Evolutionary conservation across 2,329 filamentous ascomycete genomes (phyloP).

Genomic region (Allantophomopsis cytisporea): DNA sequence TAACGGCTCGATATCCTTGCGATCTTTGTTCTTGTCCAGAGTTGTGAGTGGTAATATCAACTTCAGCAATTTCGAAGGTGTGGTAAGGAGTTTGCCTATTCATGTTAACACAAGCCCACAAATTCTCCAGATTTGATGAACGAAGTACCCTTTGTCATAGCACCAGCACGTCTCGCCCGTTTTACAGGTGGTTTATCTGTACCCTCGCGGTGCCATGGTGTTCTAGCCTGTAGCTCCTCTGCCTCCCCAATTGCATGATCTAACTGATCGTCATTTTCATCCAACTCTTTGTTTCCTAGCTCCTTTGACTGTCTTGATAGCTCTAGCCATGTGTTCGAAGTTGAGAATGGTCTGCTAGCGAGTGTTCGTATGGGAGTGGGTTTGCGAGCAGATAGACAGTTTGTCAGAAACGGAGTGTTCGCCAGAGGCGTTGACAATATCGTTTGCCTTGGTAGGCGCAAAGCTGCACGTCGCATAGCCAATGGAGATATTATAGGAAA

Average conservation of each 20-base stretch:
- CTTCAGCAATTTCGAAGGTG: constrained; percentile 68
- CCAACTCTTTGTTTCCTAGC: constrained; percentile 10
- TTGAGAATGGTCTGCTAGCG: no score
- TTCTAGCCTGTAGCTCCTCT: constrained; percentile 41
- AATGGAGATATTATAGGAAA: no score
- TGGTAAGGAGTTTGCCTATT: constrained; percentile 64
- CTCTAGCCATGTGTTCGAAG: neutral
- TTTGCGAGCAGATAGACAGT: no score
- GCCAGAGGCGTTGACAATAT: no score
- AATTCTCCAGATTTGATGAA: neutral
- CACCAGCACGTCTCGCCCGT: constrained; percentile 26
- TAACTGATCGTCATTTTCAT: constrained; percentile 20
- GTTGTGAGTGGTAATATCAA: constrained; percentile 64
- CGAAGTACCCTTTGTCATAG: constrained; percentile 48
- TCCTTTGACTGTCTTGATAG: constrained; percentile 5
- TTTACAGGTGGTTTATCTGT: constrained; percentile 42
- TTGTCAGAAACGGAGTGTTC: no score
- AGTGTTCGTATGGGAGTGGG: no score
- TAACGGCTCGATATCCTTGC: constrained; percentile 67
- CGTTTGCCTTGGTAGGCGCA: no score
- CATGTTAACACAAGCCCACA: no score
- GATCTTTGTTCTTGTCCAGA: constrained; percentile 39
- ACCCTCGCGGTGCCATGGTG: constrained; percentile 54
- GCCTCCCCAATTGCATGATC: constrained; percentile 23
- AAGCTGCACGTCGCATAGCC: no score